Evolutionary conservation across 441 rosid species (phyloP).

Genomic region (Pelargonium cotyledonis): DNA sequence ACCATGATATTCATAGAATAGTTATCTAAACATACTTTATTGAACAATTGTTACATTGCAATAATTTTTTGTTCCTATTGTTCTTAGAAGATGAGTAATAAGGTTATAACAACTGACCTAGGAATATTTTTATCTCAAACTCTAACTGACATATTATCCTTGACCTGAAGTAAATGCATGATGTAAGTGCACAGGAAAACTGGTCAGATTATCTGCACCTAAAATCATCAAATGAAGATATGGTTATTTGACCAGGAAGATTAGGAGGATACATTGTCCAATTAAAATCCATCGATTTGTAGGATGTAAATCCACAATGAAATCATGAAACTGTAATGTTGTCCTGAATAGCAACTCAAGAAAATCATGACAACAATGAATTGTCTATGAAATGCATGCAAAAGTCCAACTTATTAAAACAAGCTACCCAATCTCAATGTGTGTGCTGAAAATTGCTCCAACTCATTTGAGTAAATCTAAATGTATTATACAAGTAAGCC

Average conservation of each 20-base stretch:
- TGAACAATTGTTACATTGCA: background rate
- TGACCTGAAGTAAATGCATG: slow-evolving; percentile 29
- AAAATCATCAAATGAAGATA: slow-evolving; percentile 42
- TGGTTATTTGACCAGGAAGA: slow-evolving; percentile 38
- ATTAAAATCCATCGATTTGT: slow-evolving; percentile 57
- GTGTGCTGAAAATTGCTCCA: too few species aligned
- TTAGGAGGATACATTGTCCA: slow-evolving; percentile 48
- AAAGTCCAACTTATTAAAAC: too few species aligned
- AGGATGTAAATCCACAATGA: too few species aligned
- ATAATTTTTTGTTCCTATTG: background rate
- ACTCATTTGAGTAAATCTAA: too few species aligned
- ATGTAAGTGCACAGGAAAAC: slow-evolving; percentile 30
- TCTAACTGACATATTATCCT: background rate
- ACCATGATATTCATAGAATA: background rate
- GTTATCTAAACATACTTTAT: background rate
- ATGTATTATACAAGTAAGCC: too few species aligned
- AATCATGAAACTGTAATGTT: too few species aligned
- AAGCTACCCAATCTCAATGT: too few species aligned
- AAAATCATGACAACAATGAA: too few species aligned
- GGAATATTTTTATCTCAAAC: background rate
- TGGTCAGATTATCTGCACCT: slow-evolving; percentile 35
- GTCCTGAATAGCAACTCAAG: too few species aligned
- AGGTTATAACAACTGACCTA: background rate
- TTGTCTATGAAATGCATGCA: too few species aligned
- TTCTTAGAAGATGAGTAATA: background rate